phyloP scores from a whole-genome alignment of 163 green algal genomes.

The Chlorella variabilis region DNA sequence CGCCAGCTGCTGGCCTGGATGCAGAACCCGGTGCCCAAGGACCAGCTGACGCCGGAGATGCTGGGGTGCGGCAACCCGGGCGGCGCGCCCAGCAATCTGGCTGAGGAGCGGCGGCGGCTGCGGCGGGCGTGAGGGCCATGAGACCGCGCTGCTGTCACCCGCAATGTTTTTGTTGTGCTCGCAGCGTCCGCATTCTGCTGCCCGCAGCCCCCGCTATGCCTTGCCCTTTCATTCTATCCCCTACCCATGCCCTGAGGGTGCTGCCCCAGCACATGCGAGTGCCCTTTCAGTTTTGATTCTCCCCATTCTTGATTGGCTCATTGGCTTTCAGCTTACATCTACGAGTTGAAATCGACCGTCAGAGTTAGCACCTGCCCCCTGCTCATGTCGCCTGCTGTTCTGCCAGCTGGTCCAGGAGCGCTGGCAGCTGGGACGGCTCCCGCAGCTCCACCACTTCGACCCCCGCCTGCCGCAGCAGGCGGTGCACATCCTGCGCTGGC shows the following conservation, averaged over 20 bases:
- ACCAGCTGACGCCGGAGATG: constrained; percentile 5
- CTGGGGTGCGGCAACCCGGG: constrained; percentile 18
- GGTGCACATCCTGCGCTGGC: not conserved
- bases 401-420: not conserved
- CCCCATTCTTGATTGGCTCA: too few species aligned
- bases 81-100: not conserved
- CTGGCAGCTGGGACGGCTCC: not conserved
- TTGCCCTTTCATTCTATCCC: too few species aligned
- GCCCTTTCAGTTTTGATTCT: not conserved
- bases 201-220: too few species aligned
- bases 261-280: too few species aligned
- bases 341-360: too few species aligned
- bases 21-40: constrained; percentile 13
- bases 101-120: not conserved
- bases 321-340: too few species aligned
- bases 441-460: constrained; percentile 14
- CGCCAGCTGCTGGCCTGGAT: constrained; percentile 53
- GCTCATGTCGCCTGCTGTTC: not conserved
- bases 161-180: too few species aligned
- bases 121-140: not conserved
- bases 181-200: too few species aligned
- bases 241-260: too few species aligned
- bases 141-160: too few species aligned
- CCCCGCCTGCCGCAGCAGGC: not conserved
- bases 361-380: not conserved